A percentile compares a stretch with the other conserved stretches of the same genome.
phyloP scores from a whole-genome alignment of 2,329 filamentous ascomycete species.

The Ophiostoma tasmaniense region DNA sequence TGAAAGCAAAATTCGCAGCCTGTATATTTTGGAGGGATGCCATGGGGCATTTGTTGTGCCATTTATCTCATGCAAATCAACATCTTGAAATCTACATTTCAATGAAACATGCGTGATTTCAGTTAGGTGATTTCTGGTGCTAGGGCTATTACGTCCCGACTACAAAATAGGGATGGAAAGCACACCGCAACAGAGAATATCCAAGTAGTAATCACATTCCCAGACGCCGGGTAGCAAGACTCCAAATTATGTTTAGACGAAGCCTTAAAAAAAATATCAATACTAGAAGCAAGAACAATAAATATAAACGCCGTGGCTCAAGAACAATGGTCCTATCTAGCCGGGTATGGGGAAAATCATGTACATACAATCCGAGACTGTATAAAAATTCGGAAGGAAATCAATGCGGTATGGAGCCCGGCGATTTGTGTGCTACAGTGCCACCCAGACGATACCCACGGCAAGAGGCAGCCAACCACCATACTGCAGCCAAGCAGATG shows the following conservation, averaged over 20 bases:
- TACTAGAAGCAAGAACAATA: background rate
- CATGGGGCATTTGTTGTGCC: background rate
- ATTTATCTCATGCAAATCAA: background rate
- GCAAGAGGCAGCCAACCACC: slow-evolving; percentile 37
- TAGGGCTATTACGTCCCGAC: background rate
- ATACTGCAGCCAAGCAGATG: slow-evolving; percentile 24
- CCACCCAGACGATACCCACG: slow-evolving; percentile 31
- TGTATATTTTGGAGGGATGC: background rate
- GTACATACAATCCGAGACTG: background rate
- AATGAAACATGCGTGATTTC: background rate
- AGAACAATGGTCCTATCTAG: background rate
- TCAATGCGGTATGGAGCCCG: background rate
- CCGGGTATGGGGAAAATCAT: background rate
- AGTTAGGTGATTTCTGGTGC: background rate
- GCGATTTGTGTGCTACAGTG: slow-evolving; percentile 27
- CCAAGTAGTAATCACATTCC: background rate
- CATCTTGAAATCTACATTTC: no score
- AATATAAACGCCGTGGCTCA: background rate
- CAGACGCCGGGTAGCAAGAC: background rate
- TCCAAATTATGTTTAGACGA: background rate
- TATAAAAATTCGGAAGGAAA: background rate
- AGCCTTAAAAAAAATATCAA: background rate
- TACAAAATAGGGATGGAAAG: background rate
- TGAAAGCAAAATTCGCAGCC: background rate
- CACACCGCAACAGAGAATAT: background rate